These are phyloP conservation scores for Talaromyces sp. DNA, from an alignment of 2,329 filamentous ascomycete genomes.

Conservation along the genomic window DNA sequence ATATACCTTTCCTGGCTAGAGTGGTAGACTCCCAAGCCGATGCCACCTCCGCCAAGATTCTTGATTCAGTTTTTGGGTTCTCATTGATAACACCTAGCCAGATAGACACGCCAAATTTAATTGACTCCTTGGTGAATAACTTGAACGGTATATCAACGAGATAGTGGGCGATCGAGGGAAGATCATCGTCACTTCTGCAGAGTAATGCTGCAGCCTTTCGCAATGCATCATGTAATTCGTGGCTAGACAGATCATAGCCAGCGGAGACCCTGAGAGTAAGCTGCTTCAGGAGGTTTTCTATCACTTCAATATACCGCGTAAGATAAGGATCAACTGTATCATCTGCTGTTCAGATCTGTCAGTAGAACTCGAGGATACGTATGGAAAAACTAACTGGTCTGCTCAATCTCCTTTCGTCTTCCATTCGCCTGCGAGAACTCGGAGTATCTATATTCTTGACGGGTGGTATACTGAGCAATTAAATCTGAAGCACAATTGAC, in stretches of 20 bases:
- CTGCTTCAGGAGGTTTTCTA: slow-evolving; percentile 61
- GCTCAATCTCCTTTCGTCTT: slow-evolving; percentile 8
- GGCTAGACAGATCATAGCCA: slow-evolving; percentile 66
- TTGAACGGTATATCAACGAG: slow-evolving; percentile 90
- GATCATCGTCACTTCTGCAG: slow-evolving; percentile 70
- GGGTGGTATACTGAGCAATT: slow-evolving; percentile 92
- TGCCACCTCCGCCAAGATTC: slow-evolving; percentile 79
- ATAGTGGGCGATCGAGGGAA: slow-evolving; percentile 76
- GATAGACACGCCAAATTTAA: slow-evolving; percentile 89
- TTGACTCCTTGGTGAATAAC: slow-evolving; percentile 89
- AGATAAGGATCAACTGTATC: slow-evolving; percentile 11
- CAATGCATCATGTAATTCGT: slow-evolving; percentile 75
- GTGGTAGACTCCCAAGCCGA: slow-evolving; percentile 89
- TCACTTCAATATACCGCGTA: slow-evolving; percentile 38
- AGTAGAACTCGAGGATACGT: not conserved
- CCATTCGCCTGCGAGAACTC: slow-evolving; percentile 54
- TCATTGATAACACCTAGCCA: slow-evolving; percentile 98
- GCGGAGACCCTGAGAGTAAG: slow-evolving; percentile 68
- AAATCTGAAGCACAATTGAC: slow-evolving; percentile 96
- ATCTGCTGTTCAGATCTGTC: slow-evolving; percentile 1
- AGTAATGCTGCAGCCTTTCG: slow-evolving; percentile 81
- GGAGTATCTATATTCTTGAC: slow-evolving; percentile 89
- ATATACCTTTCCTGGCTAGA: slow-evolving; percentile 72
- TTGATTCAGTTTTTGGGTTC: slow-evolving; percentile 80
- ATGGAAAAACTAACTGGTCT: slow-evolving; percentile 9